Conservation (phyloP, 495 filamentous ascomycete genomes). For the Massariosphaeria phaeospora region DNA sequence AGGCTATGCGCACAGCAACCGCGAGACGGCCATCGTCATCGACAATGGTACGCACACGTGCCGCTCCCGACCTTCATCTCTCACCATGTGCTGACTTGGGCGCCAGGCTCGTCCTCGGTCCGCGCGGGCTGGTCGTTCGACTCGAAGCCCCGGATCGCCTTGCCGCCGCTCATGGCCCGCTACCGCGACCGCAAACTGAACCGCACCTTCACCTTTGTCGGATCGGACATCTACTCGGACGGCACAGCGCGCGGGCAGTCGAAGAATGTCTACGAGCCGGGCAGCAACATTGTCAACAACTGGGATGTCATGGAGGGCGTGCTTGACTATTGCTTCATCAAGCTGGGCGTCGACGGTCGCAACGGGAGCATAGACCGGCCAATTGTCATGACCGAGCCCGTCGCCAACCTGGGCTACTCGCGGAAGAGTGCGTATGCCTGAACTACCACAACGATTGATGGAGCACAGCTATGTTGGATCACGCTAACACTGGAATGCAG, state of each 20-base stretch:
- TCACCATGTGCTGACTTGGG: not conserved
- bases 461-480: slow-evolving; percentile 16
- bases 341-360: slow-evolving; percentile 76
- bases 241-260: slow-evolving; percentile 88
- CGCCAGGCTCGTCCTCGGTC: slow-evolving; percentile 72
- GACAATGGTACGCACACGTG: slow-evolving; percentile 72
- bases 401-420: slow-evolving; percentile 83
- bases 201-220: slow-evolving; percentile 84
- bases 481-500: slow-evolving; percentile 43
- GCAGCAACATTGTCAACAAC: slow-evolving; percentile 85
- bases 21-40: slow-evolving; percentile 79
- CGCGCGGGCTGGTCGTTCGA: slow-evolving; percentile 97
- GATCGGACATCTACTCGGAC: slow-evolving; percentile 86
- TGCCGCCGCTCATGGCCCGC: slow-evolving; percentile 86
- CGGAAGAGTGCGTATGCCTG: slow-evolving; percentile 61
- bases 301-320: slow-evolving; percentile 96
- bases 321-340: slow-evolving; percentile 86
- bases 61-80: not conserved
- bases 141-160: slow-evolving; percentile 63
- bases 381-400: slow-evolving; percentile 91
- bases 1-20: slow-evolving; percentile 51
- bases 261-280: slow-evolving; percentile 83
- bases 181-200: slow-evolving; percentile 89
- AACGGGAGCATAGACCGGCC: slow-evolving; percentile 72
- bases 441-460: no score